phyloP scores from a whole-genome alignment of 1,284 basidiomycete species.

The Flammula alnicola region DNA sequence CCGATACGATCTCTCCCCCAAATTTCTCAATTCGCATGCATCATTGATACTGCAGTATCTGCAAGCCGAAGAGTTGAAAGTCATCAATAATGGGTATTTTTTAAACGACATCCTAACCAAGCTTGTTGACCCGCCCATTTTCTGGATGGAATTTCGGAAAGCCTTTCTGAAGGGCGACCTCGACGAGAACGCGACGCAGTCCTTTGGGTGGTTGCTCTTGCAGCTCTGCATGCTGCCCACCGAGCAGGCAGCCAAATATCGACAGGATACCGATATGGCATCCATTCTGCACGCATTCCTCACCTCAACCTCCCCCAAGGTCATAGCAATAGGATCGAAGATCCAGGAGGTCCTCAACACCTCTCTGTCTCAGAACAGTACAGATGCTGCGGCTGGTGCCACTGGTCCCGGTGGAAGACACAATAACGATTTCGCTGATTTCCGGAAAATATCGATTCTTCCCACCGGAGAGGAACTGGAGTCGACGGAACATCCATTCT shows the following conservation, averaged over 20 bases:
- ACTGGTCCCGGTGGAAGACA: conserved; percentile 60
- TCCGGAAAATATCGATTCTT: conserved; percentile 58
- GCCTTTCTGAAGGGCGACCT: conserved; percentile 46
- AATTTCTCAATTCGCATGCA: conserved; percentile 51
- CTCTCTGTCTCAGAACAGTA: too few relatives aligned
- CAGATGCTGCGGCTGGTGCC: conserved; percentile 29
- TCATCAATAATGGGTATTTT: conserved; percentile 48
- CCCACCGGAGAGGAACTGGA: conserved; percentile 62
- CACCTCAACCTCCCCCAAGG: conserved; percentile 37
- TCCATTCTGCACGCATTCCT: conserved; percentile 38
- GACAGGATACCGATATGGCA: conserved; percentile 40
- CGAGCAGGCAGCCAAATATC: conserved; percentile 41
- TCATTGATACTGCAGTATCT: conserved; percentile 47
- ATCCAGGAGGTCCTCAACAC: conserved; percentile 49
- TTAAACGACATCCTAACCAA: conserved; percentile 42
- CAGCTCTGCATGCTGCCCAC: conserved; percentile 49
- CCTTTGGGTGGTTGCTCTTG: conserved; percentile 56
- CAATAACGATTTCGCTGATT: conserved; percentile 65
- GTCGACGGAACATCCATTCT: conserved; percentile 48
- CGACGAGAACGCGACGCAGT: conserved; percentile 36
- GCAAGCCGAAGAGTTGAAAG: conserved; percentile 37
- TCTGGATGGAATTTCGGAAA: conserved; percentile 49
- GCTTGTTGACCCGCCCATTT: conserved; percentile 58
- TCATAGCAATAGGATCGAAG: conserved; percentile 42
- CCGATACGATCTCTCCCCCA: conserved; percentile 40